Base-by-base conservation (phyloP, 2,329 filamentous ascomycete species). In the Microdochium bolleyi region DNA sequence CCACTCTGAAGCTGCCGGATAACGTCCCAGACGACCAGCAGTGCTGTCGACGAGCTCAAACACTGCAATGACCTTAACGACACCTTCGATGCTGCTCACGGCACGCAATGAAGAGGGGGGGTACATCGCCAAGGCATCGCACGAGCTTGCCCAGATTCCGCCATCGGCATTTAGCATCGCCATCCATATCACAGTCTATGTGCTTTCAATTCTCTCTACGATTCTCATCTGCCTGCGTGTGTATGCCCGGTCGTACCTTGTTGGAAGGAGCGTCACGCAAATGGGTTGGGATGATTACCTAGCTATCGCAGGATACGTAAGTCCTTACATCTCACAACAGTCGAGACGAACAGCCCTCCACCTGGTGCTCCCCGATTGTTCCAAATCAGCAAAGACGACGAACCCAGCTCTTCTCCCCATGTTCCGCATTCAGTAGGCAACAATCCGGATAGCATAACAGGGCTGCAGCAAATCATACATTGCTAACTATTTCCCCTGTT, bases 271-370 rank as follows among this genome's bases (percentile, higher is more conserved):
- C 19, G 3, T 46, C 5, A 22, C 3, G 41, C n/a, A 41, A 24
- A 48, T 54, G 53, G 53, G 53, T 34, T 48, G 21, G 7, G 53
- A 52, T n/a, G 53, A 54, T 24, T 52, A 50, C 30, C 38, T 54
- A 5, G 50, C 53, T 3, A 30, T 54, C 16, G 16, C 49, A 5
- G 53, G 53, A 14, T 54, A 44, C 27, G 53, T 52, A 49, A 51
- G 51, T 52, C 21, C 4, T 21, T 4, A 30, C 22, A 24, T 19
- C 21, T 21, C 49, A 24, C n/a, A n/a, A n/a, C n/a, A n/a, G n/a
- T n/a, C n/a, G n/a, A n/a, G n/a, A n/a, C n/a, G n/a, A n/a, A n/a
- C n/a, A n/a, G n/a, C n/a, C n/a, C n/a, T n/a, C n/a, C n/a, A n/a
- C n/a, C n/a, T n/a, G n/a, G n/a, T n/a, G n/a, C n/a, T n/a, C n/a